phyloP scores from a whole-genome alignment of 1,284 basidiomycete species.

The Pyrrhoderma noxium region DNA sequence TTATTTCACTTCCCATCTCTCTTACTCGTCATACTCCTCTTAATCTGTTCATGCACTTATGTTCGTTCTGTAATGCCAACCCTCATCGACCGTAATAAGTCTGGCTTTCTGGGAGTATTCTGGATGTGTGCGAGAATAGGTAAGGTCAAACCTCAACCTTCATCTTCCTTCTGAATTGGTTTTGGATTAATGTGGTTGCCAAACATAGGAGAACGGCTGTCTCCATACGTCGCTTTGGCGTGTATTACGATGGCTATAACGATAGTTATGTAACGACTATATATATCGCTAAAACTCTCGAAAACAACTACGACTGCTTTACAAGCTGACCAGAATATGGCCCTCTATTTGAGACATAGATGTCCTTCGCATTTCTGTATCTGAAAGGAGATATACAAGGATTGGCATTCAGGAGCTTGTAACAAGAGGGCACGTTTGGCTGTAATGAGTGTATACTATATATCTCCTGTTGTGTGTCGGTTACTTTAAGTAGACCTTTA shows the following conservation, averaged over 20 bases:
- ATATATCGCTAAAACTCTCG: too few species aligned
- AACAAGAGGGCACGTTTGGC: too few species aligned
- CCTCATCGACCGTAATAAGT: slow-evolving; percentile 88
- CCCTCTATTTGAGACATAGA: background rate
- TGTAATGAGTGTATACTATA: too few species aligned
- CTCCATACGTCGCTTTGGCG: slow-evolving; percentile 61
- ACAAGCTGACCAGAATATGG: background rate
- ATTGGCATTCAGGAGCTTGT: too few species aligned
- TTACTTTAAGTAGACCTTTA: too few species aligned
- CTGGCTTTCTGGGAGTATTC: slow-evolving; percentile 88
- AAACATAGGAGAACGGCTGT: slow-evolving; percentile 50
- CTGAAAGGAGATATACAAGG: too few species aligned
- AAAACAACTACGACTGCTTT: background rate
- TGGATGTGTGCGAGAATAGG: slow-evolving; percentile 93
- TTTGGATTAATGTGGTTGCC: background rate
- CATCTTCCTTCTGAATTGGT: background rate
- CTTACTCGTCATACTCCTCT: slow-evolving; percentile 85
- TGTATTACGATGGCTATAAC: slow-evolving; percentile 43
- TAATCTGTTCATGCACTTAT: slow-evolving; percentile 98
- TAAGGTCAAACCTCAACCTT: slow-evolving; percentile 30
- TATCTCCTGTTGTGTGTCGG: too few species aligned
- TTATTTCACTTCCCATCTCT: slow-evolving; percentile 98
- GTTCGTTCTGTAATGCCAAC: slow-evolving; percentile 84
- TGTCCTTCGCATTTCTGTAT: background rate
- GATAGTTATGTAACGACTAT: slow-evolving; percentile 22